Percentiles rank a stretch among this genome's conserved stretches.
phyloP scores from a whole-genome alignment of 2,329 filamentous ascomycete species.

The Neurospora sp. region DNA sequence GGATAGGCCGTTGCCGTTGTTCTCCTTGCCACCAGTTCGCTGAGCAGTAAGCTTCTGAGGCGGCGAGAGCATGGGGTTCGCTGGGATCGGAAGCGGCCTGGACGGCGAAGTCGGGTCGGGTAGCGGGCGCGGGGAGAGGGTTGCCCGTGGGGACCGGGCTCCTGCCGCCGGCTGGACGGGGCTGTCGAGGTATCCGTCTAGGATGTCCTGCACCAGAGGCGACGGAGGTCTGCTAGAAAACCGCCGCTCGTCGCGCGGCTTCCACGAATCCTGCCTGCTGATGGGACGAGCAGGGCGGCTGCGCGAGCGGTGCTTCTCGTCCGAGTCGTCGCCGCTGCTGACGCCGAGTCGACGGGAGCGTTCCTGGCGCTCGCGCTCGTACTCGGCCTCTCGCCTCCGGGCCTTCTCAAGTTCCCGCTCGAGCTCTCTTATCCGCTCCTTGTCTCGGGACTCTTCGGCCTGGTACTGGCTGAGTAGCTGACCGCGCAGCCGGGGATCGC shows the following conservation, averaged over 20 bases:
- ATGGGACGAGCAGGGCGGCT: slow-evolving; percentile 33
- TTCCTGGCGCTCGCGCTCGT: slow-evolving; percentile 47
- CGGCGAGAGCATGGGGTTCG: slow-evolving; percentile 8
- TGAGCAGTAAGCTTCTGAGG: slow-evolving; percentile 22
- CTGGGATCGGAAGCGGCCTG: not conserved
- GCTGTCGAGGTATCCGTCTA: not conserved
- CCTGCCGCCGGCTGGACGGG: not conserved
- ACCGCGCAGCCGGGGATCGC: slow-evolving; percentile 62
- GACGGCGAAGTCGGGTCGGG: slow-evolving; percentile 26
- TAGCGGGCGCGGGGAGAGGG: slow-evolving; percentile 28
- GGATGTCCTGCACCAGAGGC: not conserved
- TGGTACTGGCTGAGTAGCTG: slow-evolving; percentile 85
- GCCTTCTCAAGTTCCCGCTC: slow-evolving; percentile 60
- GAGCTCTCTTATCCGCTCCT: slow-evolving; percentile 61
- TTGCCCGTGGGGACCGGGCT: slow-evolving; percentile 17
- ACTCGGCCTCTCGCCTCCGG: slow-evolving; percentile 52
- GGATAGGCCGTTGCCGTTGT: slow-evolving; percentile 1
- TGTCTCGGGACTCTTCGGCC: slow-evolving; percentile 42
- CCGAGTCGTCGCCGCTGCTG: slow-evolving; percentile 13
- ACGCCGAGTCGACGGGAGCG: slow-evolving; percentile 27
- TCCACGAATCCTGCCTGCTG: slow-evolving; percentile 53
- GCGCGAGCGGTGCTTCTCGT: slow-evolving; percentile 28
- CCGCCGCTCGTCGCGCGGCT: slow-evolving; percentile 50
- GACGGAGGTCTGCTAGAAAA: slow-evolving; percentile 21
- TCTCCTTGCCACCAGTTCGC: slow-evolving; percentile 20